Percentiles rank a stretch among this genome's conserved stretches.
Conservation (phyloP, 805 yeast genomes). For the Suhomyces tanzawaensis region DNA sequence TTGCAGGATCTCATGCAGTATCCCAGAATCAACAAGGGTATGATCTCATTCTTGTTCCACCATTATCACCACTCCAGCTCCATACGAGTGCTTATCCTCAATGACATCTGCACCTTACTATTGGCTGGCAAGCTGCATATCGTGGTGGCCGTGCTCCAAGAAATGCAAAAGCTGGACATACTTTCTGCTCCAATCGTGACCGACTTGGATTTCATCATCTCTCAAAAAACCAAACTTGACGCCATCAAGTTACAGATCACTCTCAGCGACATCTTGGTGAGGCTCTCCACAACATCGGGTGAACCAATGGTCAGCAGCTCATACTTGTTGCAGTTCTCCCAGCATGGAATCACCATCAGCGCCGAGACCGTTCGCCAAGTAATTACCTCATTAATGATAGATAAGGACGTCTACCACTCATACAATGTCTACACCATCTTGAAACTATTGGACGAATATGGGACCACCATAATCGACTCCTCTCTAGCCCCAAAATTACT, state of each 20-base stretch:
- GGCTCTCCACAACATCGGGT: constrained; percentile 18
- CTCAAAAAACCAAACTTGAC: background rate
- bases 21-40: constrained; percentile 16
- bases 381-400: constrained; percentile 12
- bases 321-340: constrained; percentile 11
- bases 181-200: constrained; percentile 1
- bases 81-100: constrained; percentile 17
- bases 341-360: background rate
- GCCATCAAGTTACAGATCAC: background rate
- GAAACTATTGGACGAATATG: constrained; percentile 6
- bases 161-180: constrained; percentile 1
- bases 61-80: constrained; percentile 17
- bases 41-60: constrained; percentile 15
- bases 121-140: constrained; percentile 8
- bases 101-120: constrained; percentile 15
- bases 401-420: constrained; percentile 5
- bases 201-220: background rate
- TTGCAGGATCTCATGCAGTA: constrained; percentile 20
- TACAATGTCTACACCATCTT: constrained; percentile 8
- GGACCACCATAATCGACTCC: background rate
- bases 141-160: constrained; percentile 7
- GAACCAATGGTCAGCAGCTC: constrained; percentile 23
- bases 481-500: constrained; percentile 1
- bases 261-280: constrained; percentile 14
- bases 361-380: constrained; percentile 6